Evolutionary conservation across 108 stramenopile genomes (phyloP).

Genomic region (Skeletonema costatum): DNA sequence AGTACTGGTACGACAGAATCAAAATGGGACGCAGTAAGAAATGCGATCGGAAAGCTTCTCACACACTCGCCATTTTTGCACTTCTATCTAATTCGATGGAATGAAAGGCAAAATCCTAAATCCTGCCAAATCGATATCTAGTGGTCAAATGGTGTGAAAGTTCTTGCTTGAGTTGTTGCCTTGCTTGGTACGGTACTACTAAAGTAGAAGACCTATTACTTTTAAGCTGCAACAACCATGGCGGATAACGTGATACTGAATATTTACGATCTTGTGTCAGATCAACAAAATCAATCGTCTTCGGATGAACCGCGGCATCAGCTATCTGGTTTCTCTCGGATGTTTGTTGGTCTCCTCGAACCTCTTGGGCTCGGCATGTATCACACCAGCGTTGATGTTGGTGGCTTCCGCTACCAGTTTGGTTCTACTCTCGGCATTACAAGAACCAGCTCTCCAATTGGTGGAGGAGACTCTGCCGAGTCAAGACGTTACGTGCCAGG

Average conservation of each 20-base stretch:
- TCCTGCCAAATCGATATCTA: too few relatives aligned
- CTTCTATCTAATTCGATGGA: too few relatives aligned
- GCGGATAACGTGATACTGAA: slow-evolving; percentile 46
- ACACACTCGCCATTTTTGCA: too few relatives aligned
- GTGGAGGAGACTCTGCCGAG: slow-evolving; percentile 39
- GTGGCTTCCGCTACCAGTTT: slow-evolving; percentile 44
- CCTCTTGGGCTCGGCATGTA: slow-evolving; percentile 47
- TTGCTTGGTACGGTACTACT: too few relatives aligned
- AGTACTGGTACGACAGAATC: too few relatives aligned
- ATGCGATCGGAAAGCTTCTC: too few relatives aligned
- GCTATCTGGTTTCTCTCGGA: slow-evolving; percentile 11
- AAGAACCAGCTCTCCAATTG: slow-evolving; percentile 26
- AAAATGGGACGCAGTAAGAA: too few relatives aligned
- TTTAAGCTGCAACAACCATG: not conserved
- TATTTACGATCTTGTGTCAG: slow-evolving; percentile 45
- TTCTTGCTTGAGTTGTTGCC: too few relatives aligned
- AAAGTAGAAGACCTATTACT: too few relatives aligned
- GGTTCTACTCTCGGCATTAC: slow-evolving; percentile 30
- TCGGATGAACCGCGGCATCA: slow-evolving; percentile 13
- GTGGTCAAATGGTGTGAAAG: too few relatives aligned
- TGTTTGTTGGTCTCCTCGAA: slow-evolving; percentile 29
- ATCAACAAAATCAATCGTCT: slow-evolving; percentile 15
- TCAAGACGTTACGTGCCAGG: slow-evolving; percentile 40
- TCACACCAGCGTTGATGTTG: slow-evolving; percentile 49
- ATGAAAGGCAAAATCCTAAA: too few relatives aligned